Conservation (phyloP, 1,284 basidiomycete species). For the Pseudozyma tsukubaensis region DNA sequence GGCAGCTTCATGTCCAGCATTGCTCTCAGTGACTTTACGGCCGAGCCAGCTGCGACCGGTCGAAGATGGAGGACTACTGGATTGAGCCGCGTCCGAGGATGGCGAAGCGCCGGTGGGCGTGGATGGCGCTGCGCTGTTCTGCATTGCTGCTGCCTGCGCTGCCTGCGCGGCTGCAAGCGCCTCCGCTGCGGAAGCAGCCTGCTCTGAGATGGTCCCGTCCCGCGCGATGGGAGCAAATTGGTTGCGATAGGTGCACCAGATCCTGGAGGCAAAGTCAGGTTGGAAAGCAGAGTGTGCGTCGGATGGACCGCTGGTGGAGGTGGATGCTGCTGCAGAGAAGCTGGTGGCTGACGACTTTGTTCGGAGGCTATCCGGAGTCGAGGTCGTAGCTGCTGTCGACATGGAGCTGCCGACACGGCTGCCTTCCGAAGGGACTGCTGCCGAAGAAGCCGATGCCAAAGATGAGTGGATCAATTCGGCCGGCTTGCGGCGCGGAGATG, state of each 20-base stretch:
- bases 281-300: conserved; percentile 42
- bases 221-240: conserved; percentile 64
- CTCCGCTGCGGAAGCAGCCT: conserved; percentile 57
- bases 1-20: conserved; percentile 16
- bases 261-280: conserved; percentile 53
- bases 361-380: conserved; percentile 30
- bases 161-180: conserved; percentile 18
- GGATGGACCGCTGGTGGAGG: not conserved
- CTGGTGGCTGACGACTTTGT: conserved; percentile 43
- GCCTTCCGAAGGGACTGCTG: conserved; percentile 11
- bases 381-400: conserved; percentile 27
- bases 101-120: conserved; percentile 8
- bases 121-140: conserved; percentile 7
- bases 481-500: conserved; percentile 22
- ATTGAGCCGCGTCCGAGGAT: conserved; percentile 11
- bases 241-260: conserved; percentile 67
- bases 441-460: conserved; percentile 16
- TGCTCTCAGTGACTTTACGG: conserved; percentile 37
- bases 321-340: conserved; percentile 7
- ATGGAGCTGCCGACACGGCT: conserved; percentile 38
- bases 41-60: conserved; percentile 44
- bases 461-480: conserved; percentile 22
- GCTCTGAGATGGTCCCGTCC: conserved; percentile 62
- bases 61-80: conserved; percentile 25
- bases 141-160: conserved; percentile 13